phyloP scores from a whole-genome alignment of 345 rosid genomes.

The Pelargonium nanum region DNA sequence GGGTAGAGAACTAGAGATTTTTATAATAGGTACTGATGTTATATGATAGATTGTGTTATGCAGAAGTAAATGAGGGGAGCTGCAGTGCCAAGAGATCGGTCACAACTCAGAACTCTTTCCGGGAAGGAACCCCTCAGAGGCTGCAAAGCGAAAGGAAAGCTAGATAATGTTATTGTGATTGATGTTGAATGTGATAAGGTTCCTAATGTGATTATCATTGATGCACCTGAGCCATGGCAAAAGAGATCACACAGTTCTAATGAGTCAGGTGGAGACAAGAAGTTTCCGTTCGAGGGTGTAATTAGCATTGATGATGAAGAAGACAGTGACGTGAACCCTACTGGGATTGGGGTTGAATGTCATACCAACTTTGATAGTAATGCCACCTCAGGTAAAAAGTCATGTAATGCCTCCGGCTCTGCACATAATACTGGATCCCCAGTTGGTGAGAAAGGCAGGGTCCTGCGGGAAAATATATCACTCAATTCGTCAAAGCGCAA shows the following conservation, averaged over 20 bases:
- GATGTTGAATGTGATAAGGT: slow-evolving; percentile 46
- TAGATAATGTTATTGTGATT: slow-evolving; percentile 42
- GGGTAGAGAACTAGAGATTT: too few species aligned
- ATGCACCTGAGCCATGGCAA: slow-evolving; percentile 42
- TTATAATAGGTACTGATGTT: background rate
- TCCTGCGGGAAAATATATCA: slow-evolving; percentile 21
- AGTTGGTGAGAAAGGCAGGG: slow-evolving; percentile 33
- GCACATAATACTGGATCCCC: slow-evolving; percentile 15
- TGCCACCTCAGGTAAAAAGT: slow-evolving; percentile 26
- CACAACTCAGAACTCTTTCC: slow-evolving; percentile 25
- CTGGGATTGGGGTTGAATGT: slow-evolving; percentile 15
- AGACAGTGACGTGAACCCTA: slow-evolving; percentile 13
- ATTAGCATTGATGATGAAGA: slow-evolving; percentile 60
- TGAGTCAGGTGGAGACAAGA: slow-evolving; percentile 20
- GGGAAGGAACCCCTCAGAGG: slow-evolving; percentile 31
- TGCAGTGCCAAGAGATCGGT: slow-evolving; percentile 30
- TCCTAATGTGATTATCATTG: slow-evolving; percentile 50
- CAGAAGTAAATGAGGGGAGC: slow-evolving; percentile 28
- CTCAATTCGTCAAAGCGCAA: slow-evolving; percentile 34
- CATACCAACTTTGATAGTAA: slow-evolving; percentile 23
- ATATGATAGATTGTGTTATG: background rate
- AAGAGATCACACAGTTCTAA: slow-evolving; percentile 22
- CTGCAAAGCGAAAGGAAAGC: slow-evolving; percentile 21
- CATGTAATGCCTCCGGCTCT: slow-evolving; percentile 15
- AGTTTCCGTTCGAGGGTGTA: slow-evolving; percentile 25